These are phyloP conservation scores for Nicotiana benthamiana DNA, from an alignment of 257 asterid genomes.

Conservation along the genomic window DNA sequence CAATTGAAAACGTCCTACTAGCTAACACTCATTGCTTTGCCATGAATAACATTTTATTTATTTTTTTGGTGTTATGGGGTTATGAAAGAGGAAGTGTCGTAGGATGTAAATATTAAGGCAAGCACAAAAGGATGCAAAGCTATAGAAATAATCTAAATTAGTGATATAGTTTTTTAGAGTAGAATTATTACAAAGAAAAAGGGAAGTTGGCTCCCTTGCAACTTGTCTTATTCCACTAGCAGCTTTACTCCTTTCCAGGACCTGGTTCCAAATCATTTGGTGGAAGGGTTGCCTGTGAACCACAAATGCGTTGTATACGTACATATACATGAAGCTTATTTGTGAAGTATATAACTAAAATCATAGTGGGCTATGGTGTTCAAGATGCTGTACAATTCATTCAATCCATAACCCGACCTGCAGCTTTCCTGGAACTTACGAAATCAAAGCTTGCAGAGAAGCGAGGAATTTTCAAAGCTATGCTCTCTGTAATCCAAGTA, in stretches of 20 bases:
- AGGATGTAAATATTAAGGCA: not conserved
- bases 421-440: not conserved
- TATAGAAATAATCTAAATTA: not conserved
- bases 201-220: not conserved
- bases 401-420: not conserved
- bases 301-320: not conserved
- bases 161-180: not conserved
- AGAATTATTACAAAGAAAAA: not conserved
- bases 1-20: no score
- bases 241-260: not conserved
- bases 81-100: no score
- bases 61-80: no score
- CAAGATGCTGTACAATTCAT: not conserved
- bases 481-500: not conserved
- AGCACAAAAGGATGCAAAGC: not conserved
- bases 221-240: not conserved
- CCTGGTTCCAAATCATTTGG: not conserved
- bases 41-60: no score
- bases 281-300: not conserved
- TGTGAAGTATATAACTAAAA: not conserved
- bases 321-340: not conserved
- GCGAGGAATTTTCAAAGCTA: not conserved
- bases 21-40: no score
- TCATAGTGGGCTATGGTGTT: not conserved
- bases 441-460: not conserved